Evolutionary conservation across 2,329 filamentous ascomycete genomes (phyloP), one percentile per base, ranked within the genome.

Genomic region (Huntiella omanensis): DNA sequence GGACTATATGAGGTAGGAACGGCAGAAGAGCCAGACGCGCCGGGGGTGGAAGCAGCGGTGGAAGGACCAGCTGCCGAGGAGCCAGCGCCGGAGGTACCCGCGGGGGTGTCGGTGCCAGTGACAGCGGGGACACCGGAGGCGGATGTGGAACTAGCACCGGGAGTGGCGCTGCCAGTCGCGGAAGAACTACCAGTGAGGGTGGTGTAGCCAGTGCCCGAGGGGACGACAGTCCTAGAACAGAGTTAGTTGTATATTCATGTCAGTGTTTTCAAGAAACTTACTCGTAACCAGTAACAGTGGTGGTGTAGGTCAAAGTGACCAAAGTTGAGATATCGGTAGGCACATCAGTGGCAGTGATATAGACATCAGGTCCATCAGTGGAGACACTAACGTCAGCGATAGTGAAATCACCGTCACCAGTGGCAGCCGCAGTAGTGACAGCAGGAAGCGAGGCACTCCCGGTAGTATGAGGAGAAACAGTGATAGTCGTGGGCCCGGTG

Each of bases 261-360:
- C 5, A 15, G 10, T 13, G 12, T 16, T 1, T 4, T 3, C 8
- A 11, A 34, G 16, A 13, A 15, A 43, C 48, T 36, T 40, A 49
- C 48, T 33, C 46, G 6, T 44, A 50, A 12, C 42, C 40, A 11
- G 39, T 46, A 1, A 41, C 46, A 6, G 48, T 50, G 16, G 37
- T 38, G 12, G 48, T 50, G 2, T 34, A 34, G 3, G 41, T 48
- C 35, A 36, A 33, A 11, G 48, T 36, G n/a, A 43, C 45, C 10
- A 46, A 45, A 3, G 50, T 48, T 3, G 40, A 12, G 5, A 49
- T 28, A 12, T 46, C 48, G 33, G 43, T 49, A 10, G 48, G 39
- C 3, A 46, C 48, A 37, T 46, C 40, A 19, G 33, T 22, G 8
- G 43, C 16, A 17, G 48, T 49, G 10, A 49, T 6, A 4, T 40